Evolutionary conservation across 352 stramenopile genomes (phyloP), one percentile per base, ranked within the genome.

Genomic region (Phytophthora kernoviae): DNA sequence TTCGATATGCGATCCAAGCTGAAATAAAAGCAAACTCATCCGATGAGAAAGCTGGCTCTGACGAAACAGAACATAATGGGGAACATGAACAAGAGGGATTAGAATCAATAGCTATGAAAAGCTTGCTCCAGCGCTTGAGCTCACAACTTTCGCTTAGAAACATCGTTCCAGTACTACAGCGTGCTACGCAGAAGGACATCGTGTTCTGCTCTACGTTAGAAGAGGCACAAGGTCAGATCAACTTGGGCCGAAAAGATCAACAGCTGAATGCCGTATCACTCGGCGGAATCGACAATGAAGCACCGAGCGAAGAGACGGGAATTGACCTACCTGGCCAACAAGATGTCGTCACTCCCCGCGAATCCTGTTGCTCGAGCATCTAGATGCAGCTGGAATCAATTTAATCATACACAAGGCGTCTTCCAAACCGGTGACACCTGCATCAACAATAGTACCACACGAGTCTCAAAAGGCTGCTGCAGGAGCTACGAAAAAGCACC

Each of bases 321-420:
- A 15, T 5, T 15, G 42, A 53, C 17, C 17, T 24, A 40, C 30
- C 10, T 44, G 42, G 30, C 20, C 10, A 42, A 11, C 14, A 32
- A 33, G 20, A 17, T 22, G 2, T 30, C 39, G 34, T 6, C 2
- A 17, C 40, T 26, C 53, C 15, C 73, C 69, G 14, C 65, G 62
- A 9, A 64, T 87, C 1, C 40, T 87, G 17, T 33, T 87, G 7
- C 48, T 87, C 1, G 75, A 87, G 11, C 77, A 81, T 34, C 42
- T 81, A 52, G 55, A 56, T 5, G 44, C 42, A 0, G 51, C 58
- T 32, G 58, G 64, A 5, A 37, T 45, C 18, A 15, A 64, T 20
- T 40, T 68, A 46, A 52, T 56, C 47, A 67, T 14, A 8, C 24
- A 52, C 17, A 43, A 39, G 7, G 17, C 41, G 17, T 24, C 39